These are phyloP conservation scores for Ceratobasidium sp. DNA, from an alignment of 1,284 basidiomycete species.

Conservation along the genomic window DNA sequence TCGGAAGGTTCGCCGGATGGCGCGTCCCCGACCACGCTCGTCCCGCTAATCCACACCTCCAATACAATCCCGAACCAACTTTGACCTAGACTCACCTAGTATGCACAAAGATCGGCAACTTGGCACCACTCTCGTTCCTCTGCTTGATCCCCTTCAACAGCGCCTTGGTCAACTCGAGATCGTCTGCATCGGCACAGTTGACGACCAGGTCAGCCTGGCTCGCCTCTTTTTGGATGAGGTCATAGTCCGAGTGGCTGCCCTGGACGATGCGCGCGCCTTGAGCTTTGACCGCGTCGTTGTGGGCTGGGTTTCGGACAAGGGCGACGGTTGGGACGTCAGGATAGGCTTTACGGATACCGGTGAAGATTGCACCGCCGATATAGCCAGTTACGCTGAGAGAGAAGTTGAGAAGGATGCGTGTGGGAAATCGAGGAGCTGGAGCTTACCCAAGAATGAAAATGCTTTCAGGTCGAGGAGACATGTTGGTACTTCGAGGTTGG, in stretches of 20 bases:
- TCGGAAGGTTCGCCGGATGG: constrained; percentile 38
- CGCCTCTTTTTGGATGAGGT: constrained; percentile 53
- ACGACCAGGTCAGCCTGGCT: constrained; percentile 55
- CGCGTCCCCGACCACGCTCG: constrained; percentile 55
- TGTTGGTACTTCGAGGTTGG: background rate
- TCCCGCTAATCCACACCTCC: constrained; percentile 51
- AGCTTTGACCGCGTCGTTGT: constrained; percentile 52
- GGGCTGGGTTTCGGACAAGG: constrained; percentile 53
- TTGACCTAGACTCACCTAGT: constrained; percentile 51
- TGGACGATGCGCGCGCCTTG: constrained; percentile 51
- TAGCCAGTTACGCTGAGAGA: constrained; percentile 57
- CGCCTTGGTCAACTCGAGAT: constrained; percentile 54
- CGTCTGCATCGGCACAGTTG: constrained; percentile 57
- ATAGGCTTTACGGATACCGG: constrained; percentile 52
- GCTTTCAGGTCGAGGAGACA: constrained; percentile 9
- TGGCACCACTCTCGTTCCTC: constrained; percentile 54
- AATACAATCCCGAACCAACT: background rate
- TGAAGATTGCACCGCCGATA: constrained; percentile 52
- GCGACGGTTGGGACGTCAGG: constrained; percentile 52
- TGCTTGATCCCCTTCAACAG: constrained; percentile 56
- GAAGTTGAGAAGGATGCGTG: constrained; percentile 44
- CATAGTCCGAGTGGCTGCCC: constrained; percentile 53
- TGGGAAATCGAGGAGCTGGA: background rate
- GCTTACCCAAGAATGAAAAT: constrained; percentile 37
- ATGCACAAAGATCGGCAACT: constrained; percentile 56